phyloP scores from a whole-genome alignment of 352 stramenopile genomes.

The Phytophthora pini region DNA sequence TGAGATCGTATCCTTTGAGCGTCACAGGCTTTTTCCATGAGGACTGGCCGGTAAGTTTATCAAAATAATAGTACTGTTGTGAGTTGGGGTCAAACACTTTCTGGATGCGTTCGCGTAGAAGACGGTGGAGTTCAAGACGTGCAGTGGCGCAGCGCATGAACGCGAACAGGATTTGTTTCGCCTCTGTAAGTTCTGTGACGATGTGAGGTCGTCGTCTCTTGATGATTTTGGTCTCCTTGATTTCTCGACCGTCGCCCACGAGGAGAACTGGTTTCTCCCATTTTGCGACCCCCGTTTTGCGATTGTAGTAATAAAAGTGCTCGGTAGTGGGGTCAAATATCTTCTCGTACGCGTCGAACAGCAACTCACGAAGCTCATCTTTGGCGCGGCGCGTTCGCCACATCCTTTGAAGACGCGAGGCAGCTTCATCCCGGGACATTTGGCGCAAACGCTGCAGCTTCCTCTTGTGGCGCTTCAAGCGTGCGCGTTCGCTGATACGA shows the following conservation, averaged over 20 bases:
- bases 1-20: slow-evolving; percentile 56
- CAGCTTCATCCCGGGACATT: slow-evolving; percentile 61
- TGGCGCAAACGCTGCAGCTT: slow-evolving; percentile 65
- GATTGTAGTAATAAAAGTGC: slow-evolving; percentile 86
- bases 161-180: slow-evolving; percentile 42
- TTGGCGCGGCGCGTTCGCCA: slow-evolving; percentile 53
- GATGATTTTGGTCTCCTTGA: slow-evolving; percentile 51
- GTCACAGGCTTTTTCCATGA: slow-evolving; percentile 76
- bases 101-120: slow-evolving; percentile 61
- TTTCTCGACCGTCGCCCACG: slow-evolving; percentile 34
- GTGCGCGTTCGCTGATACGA: slow-evolving; percentile 59
- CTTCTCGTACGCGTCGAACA: slow-evolving; percentile 74
- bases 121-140: slow-evolving; percentile 50
- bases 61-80: slow-evolving; percentile 85
- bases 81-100: slow-evolving; percentile 75
- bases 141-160: slow-evolving; percentile 57
- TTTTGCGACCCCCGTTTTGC: slow-evolving; percentile 62
- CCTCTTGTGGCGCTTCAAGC: slow-evolving; percentile 67
- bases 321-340: slow-evolving; percentile 70
- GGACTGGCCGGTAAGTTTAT: slow-evolving; percentile 76
- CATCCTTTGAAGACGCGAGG: slow-evolving; percentile 57
- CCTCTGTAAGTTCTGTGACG: slow-evolving; percentile 54
- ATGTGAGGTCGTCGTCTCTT: slow-evolving; percentile 49
- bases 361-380: slow-evolving; percentile 40
- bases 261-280: slow-evolving; percentile 71